Evolutionary conservation across 305 asterid species (phyloP), one percentile per base, ranked within the genome.

Genomic region (Fraxinus albicans): DNA sequence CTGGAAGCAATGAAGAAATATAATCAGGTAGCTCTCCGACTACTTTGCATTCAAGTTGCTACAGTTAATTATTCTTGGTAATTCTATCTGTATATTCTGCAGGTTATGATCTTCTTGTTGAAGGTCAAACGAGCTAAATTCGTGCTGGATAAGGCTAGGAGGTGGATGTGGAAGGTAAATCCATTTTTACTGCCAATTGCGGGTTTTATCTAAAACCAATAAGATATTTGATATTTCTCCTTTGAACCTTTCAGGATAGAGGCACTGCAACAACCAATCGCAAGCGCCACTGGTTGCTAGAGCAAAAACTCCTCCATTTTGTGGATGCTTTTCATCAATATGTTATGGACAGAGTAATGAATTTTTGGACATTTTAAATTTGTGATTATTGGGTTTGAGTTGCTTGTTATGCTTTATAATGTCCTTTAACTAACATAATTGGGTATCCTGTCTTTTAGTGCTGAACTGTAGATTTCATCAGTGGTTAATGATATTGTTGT

Each of bases 321-420:
- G 98, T 94, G 82, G 98, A 96, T 87, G 99, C 99, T 73, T 96
- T 96, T 90, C 98, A 96, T 89, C 98, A 96, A 84, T 96, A 96
- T 85, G 97, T 96, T 83, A 96, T 94, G 99, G 99, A 96, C 89
- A 90, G 99, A 87, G 98, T 95, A 92, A 87, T 80, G 81, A 76
- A 77, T 63, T 84, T 83, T 81, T 79, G 38, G 38, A 80, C 38
- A 42, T 82, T 81, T 89, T 65, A 77, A 27, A 80, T 34, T 33
- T 36, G 50, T 72, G 76, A 5, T 40, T 79, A 80, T 40, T 25
- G 42, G 34, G 23, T 29, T 10, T 50, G 36, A 55, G 40, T 58
- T 76, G 25, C 15, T 60, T 63, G 36, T 33, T 42, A 78, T 75
- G 58, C 67, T 65, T 29, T 40, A 60, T 73, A 36, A 36, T 73